A percentile compares a stretch with the other conserved stretches of the same genome.
These are phyloP conservation scores for Eucalyptus decipiens DNA, from an alignment of 345 rosid species.

Conservation along the genomic window DNA sequence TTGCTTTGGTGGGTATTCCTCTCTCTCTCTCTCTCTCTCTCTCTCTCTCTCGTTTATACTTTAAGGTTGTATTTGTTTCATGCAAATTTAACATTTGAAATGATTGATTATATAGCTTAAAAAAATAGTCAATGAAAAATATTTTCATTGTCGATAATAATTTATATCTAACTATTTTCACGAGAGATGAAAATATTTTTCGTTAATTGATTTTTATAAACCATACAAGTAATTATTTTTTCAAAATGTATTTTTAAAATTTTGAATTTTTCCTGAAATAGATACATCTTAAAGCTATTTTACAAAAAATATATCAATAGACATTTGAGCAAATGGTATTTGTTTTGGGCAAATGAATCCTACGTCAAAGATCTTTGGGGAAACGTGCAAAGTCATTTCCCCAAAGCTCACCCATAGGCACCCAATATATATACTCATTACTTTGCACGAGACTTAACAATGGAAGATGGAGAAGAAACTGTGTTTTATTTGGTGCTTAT, in stretches of 20 bases:
- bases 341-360: neutral
- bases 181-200: too few relatives aligned
- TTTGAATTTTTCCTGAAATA: too few relatives aligned
- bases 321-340: neutral
- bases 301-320: neutral
- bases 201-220: too few relatives aligned
- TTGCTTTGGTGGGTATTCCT: neutral
- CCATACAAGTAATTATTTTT: too few relatives aligned
- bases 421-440: neutral
- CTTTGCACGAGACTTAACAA: neutral
- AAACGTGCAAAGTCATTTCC: neutral
- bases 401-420: neutral
- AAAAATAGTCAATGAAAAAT: too few relatives aligned
- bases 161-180: too few relatives aligned
- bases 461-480: neutral
- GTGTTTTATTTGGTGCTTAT: neutral
- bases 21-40: neutral
- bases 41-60: neutral
- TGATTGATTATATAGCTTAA: too few relatives aligned
- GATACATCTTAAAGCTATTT: neutral
- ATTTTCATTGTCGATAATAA: rapidly evolving
- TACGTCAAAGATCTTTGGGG: neutral
- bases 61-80: too few relatives aligned
- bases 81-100: neutral
- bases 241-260: too few relatives aligned